Evolutionary conservation across 2,329 filamentous ascomycete genomes (phyloP).

Genomic region (Penicillium hesseltinei): DNA sequence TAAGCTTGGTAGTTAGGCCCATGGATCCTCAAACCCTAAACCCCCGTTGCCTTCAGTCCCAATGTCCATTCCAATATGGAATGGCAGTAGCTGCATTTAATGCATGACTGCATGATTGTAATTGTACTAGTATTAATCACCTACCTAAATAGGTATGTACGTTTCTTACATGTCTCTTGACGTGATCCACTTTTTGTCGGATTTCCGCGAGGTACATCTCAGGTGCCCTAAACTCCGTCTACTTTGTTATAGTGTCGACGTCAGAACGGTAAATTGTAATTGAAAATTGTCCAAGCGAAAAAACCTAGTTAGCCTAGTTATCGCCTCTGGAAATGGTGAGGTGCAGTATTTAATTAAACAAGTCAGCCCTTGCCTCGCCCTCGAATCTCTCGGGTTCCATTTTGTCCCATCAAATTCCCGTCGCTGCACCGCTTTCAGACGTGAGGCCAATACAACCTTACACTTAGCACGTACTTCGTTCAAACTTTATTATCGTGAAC

Average conservation of each 20-base stretch:
- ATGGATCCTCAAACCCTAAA: background rate
- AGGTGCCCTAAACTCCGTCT: background rate
- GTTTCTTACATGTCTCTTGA: background rate
- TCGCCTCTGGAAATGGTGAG: background rate
- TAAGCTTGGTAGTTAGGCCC: background rate
- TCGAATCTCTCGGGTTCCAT: conserved; percentile 4
- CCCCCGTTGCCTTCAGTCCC: background rate
- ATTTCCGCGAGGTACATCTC: conserved; percentile 3
- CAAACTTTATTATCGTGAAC: background rate
- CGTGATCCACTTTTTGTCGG: conserved; percentile 8
- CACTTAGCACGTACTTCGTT: conserved; percentile 3
- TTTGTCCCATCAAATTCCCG: background rate
- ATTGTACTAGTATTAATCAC: background rate
- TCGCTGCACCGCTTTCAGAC: conserved; percentile 8
- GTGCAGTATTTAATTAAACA: conserved; percentile 11
- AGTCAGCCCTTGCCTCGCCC: conserved; percentile 8
- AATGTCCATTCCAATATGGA: background rate
- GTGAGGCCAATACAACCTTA: conserved; percentile 5
- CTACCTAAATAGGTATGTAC: background rate
- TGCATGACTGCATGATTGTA: background rate
- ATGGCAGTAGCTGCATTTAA: conserved; percentile 1
- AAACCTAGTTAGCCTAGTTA: background rate
- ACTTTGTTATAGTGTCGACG: background rate
- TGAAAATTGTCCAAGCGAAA: background rate
- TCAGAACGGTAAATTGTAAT: background rate